Percentiles rank a stretch among this genome's conserved stretches.
Conservation (phyloP, 202 grass and related monocot species). For the Cymbopogon flexuosus region DNA sequence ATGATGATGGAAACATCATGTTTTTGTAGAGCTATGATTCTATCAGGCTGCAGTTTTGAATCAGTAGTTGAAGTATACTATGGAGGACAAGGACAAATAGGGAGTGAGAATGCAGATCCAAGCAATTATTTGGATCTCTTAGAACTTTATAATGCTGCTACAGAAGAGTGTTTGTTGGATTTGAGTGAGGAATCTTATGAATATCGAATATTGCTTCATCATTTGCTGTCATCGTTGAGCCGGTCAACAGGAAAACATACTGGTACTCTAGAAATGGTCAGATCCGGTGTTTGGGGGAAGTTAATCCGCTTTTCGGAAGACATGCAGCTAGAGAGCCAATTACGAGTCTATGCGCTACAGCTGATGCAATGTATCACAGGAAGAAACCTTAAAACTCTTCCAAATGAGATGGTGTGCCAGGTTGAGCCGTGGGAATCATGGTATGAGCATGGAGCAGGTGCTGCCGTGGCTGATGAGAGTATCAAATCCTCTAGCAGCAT, state of each 20-base stretch:
- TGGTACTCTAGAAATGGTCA: conserved; percentile 59
- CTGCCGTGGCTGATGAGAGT: conserved; percentile 37
- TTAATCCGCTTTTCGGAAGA: conserved; percentile 74
- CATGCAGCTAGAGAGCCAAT: conserved; percentile 61
- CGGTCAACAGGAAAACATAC: conserved; percentile 45
- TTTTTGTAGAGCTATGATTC: conserved; percentile 77
- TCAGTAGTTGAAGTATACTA: conserved; percentile 57
- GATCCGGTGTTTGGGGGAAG: conserved; percentile 66
- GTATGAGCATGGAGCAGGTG: conserved; percentile 52
- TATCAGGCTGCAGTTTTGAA: conserved; percentile 71
- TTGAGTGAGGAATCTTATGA: conserved; percentile 40
- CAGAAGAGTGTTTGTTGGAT: conserved; percentile 46
- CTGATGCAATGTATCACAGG: conserved; percentile 88
- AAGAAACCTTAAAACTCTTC: conserved; percentile 74
- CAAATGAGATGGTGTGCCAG: conserved; percentile 64
- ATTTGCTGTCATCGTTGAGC: conserved; percentile 67
- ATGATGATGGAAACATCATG: conserved; percentile 44
- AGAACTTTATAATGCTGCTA: conserved; percentile 55
- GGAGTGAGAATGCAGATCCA: conserved; percentile 25
- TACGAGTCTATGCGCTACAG: conserved; percentile 74
- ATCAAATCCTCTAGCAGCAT: conserved; percentile 47
- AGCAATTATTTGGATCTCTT: conserved; percentile 51
- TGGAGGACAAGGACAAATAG: conserved; percentile 42
- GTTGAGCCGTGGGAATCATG: conserved; percentile 91
- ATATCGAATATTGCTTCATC: conserved; percentile 48